Conservation (phyloP, 2,329 filamentous ascomycete species). For the Mariannaea elegans region DNA sequence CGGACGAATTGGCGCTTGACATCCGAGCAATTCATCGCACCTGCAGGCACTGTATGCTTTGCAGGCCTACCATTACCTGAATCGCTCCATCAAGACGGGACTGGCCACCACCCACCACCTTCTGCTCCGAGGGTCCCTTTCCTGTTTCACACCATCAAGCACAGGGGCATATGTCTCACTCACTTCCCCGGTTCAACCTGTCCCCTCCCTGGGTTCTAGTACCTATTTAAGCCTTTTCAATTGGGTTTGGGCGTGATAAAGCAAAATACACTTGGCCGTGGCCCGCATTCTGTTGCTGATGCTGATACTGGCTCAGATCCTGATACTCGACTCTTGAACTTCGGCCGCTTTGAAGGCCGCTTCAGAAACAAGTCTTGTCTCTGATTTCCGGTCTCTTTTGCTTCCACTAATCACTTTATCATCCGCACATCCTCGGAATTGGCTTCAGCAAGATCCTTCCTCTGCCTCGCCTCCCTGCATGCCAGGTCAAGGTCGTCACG, state of each 20-base stretch:
- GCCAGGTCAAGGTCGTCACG: constrained; percentile 7
- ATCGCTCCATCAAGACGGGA: constrained; percentile 1
- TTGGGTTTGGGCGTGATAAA: constrained; percentile 27
- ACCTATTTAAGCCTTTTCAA: constrained; percentile 17
- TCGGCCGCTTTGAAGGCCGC: background rate
- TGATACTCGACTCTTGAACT: constrained; percentile 11
- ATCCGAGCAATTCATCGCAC: background rate
- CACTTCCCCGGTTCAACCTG: constrained; percentile 22
- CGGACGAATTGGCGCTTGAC: background rate
- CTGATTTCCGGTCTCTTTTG: background rate
- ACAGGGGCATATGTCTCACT: constrained; percentile 7
- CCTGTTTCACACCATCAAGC: constrained; percentile 17
- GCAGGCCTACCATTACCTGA: background rate
- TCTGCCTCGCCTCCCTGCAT: constrained; percentile 8
- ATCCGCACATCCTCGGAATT: background rate
- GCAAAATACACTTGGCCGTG: constrained; percentile 31
- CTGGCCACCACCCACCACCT: background rate
- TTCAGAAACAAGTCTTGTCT: constrained; percentile 11
- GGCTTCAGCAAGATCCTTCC: constrained; percentile 5
- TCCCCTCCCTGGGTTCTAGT: constrained; percentile 16
- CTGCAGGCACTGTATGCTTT: background rate
- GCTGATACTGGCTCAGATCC: background rate
- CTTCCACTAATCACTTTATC: background rate
- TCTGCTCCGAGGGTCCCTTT: background rate
- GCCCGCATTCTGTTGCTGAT: constrained; percentile 1